These are phyloP conservation scores for Tympanopsis confertula DNA, from an alignment of 2,329 filamentous ascomycete genomes.

Conservation along the genomic window DNA sequence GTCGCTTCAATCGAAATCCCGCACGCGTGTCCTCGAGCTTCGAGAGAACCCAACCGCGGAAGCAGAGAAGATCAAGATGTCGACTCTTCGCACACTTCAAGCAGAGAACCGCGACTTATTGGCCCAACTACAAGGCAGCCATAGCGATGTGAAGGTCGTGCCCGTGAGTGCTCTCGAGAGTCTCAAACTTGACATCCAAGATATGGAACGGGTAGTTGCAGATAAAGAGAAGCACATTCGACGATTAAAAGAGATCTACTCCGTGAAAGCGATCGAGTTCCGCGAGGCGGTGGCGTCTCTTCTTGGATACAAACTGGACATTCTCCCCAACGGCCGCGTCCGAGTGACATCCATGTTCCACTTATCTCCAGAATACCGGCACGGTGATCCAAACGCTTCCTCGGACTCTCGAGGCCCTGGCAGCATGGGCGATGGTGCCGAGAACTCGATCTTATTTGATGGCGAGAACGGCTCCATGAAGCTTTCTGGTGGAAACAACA, in stretches of 20 bases:
- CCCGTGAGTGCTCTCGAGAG: slow-evolving; percentile 68
- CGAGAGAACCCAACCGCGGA: slow-evolving; percentile 87
- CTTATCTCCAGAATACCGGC: slow-evolving; percentile 37
- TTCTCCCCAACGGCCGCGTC: slow-evolving; percentile 94
- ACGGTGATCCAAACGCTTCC: background rate
- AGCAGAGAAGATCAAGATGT: slow-evolving; percentile 71
- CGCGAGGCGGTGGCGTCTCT: slow-evolving; percentile 87
- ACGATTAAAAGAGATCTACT: slow-evolving; percentile 87
- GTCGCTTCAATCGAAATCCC: slow-evolving; percentile 1
- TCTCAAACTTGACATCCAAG: slow-evolving; percentile 63
- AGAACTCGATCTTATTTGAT: slow-evolving; percentile 73
- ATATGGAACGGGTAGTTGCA: slow-evolving; percentile 55
- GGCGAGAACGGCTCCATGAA: slow-evolving; percentile 97
- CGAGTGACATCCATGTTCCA: slow-evolving; percentile 79
- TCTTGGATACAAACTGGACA: slow-evolving; percentile 87
- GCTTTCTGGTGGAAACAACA: slow-evolving; percentile 79
- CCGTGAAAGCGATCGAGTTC: slow-evolving; percentile 83
- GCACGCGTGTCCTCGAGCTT: slow-evolving; percentile 70
- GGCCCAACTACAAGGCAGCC: slow-evolving; percentile 49
- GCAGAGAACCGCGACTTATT: slow-evolving; percentile 78
- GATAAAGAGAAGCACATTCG: slow-evolving; percentile 73
- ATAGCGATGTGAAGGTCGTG: slow-evolving; percentile 34
- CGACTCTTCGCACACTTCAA: slow-evolving; percentile 65
- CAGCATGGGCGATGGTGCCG: slow-evolving; percentile 43
- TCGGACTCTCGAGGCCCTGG: background rate